A percentile compares a stretch with the other conserved stretches of the same genome.
phyloP scores from a whole-genome alignment of 495 filamentous ascomycete species.

The Aspergillus mulundensis region DNA sequence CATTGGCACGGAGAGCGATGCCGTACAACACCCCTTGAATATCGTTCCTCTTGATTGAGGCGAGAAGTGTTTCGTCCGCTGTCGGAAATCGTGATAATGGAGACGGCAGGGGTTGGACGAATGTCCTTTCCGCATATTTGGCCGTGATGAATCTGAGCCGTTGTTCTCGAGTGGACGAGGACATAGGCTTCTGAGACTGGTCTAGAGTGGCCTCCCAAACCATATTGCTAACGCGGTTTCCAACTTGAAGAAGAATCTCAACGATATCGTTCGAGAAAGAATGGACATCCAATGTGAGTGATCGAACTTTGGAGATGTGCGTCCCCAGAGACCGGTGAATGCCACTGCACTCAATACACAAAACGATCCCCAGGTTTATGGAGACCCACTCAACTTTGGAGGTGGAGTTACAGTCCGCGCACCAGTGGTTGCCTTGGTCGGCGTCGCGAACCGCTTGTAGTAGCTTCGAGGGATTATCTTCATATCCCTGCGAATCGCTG shows the following conservation, averaged over 20 bases:
- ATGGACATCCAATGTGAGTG: slow-evolving; percentile 88
- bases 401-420: slow-evolving; percentile 89
- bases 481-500: slow-evolving; percentile 62
- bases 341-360: slow-evolving; percentile 98
- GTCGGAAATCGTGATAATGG: slow-evolving; percentile 72
- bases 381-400: slow-evolving; percentile 97
- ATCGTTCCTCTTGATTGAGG: slow-evolving; percentile 90
- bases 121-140: slow-evolving; percentile 86
- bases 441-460: slow-evolving; percentile 83
- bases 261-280: slow-evolving; percentile 96
- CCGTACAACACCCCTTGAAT: slow-evolving; percentile 89
- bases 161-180: slow-evolving; percentile 80
- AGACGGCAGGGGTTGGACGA: slow-evolving; percentile 71
- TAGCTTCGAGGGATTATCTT: slow-evolving; percentile 78
- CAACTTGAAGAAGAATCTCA: slow-evolving; percentile 87
- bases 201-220: slow-evolving; percentile 90
- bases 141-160: slow-evolving; percentile 87
- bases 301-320: slow-evolving; percentile 95
- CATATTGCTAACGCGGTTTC: slow-evolving; percentile 94
- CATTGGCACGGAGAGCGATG: slow-evolving; percentile 79
- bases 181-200: slow-evolving; percentile 61
- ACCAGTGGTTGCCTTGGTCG: slow-evolving; percentile 90
- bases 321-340: slow-evolving; percentile 96
- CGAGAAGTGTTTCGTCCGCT: slow-evolving; percentile 86
- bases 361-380: slow-evolving; percentile 91